Evolutionary conservation across 2,329 filamentous ascomycete species (phyloP).

Genomic region (Boeremia lycopersici): DNA sequence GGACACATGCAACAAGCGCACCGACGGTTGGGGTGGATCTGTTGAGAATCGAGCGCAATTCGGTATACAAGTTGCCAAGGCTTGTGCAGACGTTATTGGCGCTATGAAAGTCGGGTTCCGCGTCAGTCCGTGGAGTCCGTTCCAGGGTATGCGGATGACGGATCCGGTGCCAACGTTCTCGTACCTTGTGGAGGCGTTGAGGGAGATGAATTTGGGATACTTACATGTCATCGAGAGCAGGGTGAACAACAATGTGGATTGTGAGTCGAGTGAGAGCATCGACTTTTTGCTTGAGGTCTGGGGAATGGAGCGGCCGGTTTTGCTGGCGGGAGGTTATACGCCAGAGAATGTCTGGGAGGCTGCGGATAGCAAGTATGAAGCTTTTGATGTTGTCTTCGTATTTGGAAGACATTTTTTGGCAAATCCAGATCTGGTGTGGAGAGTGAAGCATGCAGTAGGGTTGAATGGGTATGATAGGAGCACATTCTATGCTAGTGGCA

Average conservation of each 20-base stretch:
- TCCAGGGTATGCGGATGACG: slow-evolving; percentile 67
- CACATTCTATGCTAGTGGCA: slow-evolving; percentile 9
- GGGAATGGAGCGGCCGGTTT: slow-evolving; percentile 27
- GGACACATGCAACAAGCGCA: slow-evolving; percentile 60
- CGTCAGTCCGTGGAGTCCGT: slow-evolving; percentile 64
- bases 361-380: slow-evolving; percentile 45
- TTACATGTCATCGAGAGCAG: slow-evolving; percentile 62
- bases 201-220: slow-evolving; percentile 57
- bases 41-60: slow-evolving; percentile 59
- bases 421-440: slow-evolving; percentile 46
- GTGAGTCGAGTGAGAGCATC: slow-evolving; percentile 26
- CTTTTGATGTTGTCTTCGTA: slow-evolving; percentile 48
- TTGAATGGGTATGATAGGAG: slow-evolving; percentile 6
- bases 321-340: slow-evolving; percentile 48
- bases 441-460: neutral
- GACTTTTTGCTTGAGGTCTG: slow-evolving; percentile 25
- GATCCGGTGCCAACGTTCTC: slow-evolving; percentile 68
- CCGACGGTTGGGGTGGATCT: slow-evolving; percentile 54
- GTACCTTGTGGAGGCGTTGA: slow-evolving; percentile 59
- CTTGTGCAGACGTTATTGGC: slow-evolving; percentile 58
- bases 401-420: slow-evolving; percentile 53
- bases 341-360: slow-evolving; percentile 38
- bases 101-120: slow-evolving; percentile 62
- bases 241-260: slow-evolving; percentile 52
- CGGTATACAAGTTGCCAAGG: slow-evolving; percentile 58